Evolutionary conservation across 169 alveolate genomes (phyloP).

Genomic region (Plasmodium berghei): DNA sequence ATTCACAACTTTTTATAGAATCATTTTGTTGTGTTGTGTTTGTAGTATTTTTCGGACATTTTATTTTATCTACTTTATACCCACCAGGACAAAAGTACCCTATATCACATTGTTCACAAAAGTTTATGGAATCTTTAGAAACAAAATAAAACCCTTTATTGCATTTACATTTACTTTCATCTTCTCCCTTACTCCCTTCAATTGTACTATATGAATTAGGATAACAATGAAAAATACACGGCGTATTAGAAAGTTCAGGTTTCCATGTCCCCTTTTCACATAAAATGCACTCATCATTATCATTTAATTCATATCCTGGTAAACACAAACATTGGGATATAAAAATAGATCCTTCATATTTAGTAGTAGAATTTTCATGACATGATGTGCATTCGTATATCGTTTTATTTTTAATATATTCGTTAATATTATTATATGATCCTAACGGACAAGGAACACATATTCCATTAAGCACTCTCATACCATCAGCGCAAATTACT

Average conservation of each 20-base stretch:
- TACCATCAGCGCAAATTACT: slow-evolving; percentile 81
- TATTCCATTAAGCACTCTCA: slow-evolving; percentile 67
- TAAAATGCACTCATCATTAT: slow-evolving; percentile 79
- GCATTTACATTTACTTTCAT: slow-evolving; percentile 82
- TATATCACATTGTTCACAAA: slow-evolving; percentile 82
- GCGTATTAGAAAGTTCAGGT: slow-evolving; percentile 77
- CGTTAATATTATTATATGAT: slow-evolving; percentile 72
- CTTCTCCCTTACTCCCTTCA: slow-evolving; percentile 83
- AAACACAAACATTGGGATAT: slow-evolving; percentile 85
- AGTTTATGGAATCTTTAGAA: slow-evolving; percentile 72
- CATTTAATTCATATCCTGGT: slow-evolving; percentile 85
- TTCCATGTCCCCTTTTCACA: slow-evolving; percentile 86
- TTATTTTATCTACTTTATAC: slow-evolving; percentile 65
- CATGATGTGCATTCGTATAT: slow-evolving; percentile 68
- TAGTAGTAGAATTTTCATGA: slow-evolving; percentile 82
- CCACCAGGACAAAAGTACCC: slow-evolving; percentile 86
- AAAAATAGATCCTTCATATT: slow-evolving; percentile 83
- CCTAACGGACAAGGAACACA: slow-evolving; percentile 80
- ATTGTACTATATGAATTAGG: slow-evolving; percentile 77
- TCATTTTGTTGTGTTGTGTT: slow-evolving; percentile 21
- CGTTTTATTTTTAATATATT: slow-evolving; percentile 55
- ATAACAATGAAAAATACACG: slow-evolving; percentile 82
- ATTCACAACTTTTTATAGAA: slow-evolving; percentile 66
- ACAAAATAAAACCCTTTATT: slow-evolving; percentile 80
- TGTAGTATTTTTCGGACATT: slow-evolving; percentile 84